Evolutionary conservation across 2,329 filamentous ascomycete species (phyloP), one percentile per base, ranked within the genome.

Genomic region (Colletotrichum orbiculare): DNA sequence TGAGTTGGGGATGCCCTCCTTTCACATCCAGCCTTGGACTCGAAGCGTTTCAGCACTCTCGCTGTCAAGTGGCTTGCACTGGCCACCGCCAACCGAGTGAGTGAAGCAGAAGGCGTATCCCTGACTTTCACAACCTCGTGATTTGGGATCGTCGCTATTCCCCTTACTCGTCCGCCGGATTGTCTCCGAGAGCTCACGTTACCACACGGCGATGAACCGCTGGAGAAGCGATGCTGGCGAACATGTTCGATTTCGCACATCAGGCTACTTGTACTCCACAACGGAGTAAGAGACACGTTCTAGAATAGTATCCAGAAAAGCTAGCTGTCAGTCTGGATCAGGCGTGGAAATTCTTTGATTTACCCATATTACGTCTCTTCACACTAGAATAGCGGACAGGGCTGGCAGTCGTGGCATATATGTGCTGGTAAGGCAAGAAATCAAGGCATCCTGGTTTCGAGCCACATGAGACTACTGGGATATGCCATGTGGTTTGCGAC

Each of bases 271-370:
- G 1, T 33, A 4, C 49, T 12, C 4, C 25, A 2, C 25, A 5
- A 25, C 25, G 25, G 41, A 17, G 11, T 46, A 46, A 47, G 35
- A 47, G 7, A 6, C 34, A 2, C 8, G 6, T 54, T 54, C 25
- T 63, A 53, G 42, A 56, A 56, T 15, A 13, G 34, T 9, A 6
- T 50, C 17, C 7, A 17, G 11, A 11, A 3, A 17, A 8, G 17
- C 8, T 13, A 62, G 43, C 15, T 63, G 34, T 46, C 63, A 53
- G 58, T 66, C 63, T 57, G 35, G 37, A 13, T 13, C 8, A 53
- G 33, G 17, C 35, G 33, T 37, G 34, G 33, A 34, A 12, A 48
- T 48, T 4, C 8, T 25, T 11, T 35, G 4, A 11, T 37, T 9
- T 43, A n/a, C 25, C 8, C 5, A 9, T 34, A 34, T 39, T 45